Evolutionary conservation across 2,329 filamentous ascomycete genomes (phyloP), one percentile per base, ranked within the genome.

Genomic region (Fusarium sp.): DNA sequence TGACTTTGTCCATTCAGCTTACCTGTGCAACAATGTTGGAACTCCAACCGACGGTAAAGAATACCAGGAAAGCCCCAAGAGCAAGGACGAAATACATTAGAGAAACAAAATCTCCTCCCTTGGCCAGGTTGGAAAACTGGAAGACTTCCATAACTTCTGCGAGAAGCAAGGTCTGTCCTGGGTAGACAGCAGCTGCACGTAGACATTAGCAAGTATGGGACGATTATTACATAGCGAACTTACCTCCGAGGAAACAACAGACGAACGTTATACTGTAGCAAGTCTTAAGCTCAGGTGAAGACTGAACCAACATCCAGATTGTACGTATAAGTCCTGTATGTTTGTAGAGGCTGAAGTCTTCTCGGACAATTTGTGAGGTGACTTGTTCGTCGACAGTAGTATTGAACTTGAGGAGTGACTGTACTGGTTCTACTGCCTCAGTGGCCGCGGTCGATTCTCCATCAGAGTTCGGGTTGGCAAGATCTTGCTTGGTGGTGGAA

Each of bases 81-180:
- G 84, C 83, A 42, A 85, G 68, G 3, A 86, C 77, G 31, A 86
- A 81, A 59, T 87, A 88, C 85, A 88, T 87, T 21, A 82, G 76
- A 0, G 85, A 81, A 73, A 81, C 85, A 67, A 87, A 87, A 70
- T 88, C 82, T 6, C 84, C 85, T 1, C 72, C 70, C 3, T 74
- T 79, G 13, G 72, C 74, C 1, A 76, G 54, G 2, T 74, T 72
- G 21, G 30, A 53, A 41, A 6, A 60, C 6, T 67, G 59, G 4
- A 78, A 67, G 3, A 83, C 79, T 7, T 81, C 75, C 49, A 82
- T 79, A 19, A 82, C 74, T 37, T 77, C 76, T 3, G 78, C 78
- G 12, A 83, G 74, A 2, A 85, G 62, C 26, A 84, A 62, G 6
- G 82, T 79, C 51, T 85, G 81, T 6, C 75, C 81, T 0, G 82